phyloP scores from a whole-genome alignment of 257 asterid species.

The Eucommia ulmoides region DNA sequence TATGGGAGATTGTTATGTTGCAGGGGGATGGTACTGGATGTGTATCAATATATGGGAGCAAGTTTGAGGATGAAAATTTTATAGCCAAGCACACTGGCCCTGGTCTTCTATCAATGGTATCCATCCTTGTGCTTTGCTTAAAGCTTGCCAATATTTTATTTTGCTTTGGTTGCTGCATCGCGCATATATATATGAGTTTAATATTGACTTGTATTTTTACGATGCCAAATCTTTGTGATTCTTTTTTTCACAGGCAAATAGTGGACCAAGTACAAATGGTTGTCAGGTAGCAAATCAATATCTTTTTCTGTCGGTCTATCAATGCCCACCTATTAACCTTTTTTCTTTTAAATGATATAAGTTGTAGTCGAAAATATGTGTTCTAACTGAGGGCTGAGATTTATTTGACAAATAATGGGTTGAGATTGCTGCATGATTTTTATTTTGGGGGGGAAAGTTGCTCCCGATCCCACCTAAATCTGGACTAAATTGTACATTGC shows the following conservation, averaged over 20 bases:
- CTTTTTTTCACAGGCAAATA: constrained; percentile 71
- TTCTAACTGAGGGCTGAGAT: too few species aligned
- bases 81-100: constrained; percentile 96
- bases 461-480: too few species aligned
- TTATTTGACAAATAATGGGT: too few species aligned
- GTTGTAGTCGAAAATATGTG: too few species aligned
- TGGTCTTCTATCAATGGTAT: constrained; percentile 88
- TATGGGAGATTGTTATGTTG: constrained; percentile 16
- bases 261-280: constrained; percentile 77
- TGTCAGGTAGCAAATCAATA: constrained; percentile 86
- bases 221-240: constrained; percentile 1
- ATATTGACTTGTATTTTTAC: neutral
- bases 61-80: constrained; percentile 91
- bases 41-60: constrained; percentile 80
- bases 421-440: too few species aligned
- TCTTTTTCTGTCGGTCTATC: too few species aligned
- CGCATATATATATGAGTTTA: too few species aligned
- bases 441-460: too few species aligned
- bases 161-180: neutral
- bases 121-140: neutral
- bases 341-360: too few species aligned
- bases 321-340: too few species aligned
- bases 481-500: too few species aligned
- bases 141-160: neutral
- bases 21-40: constrained; percentile 99